A percentile compares a stretch with the other conserved stretches of the same genome.
Evolutionary conservation across 768 basidiomycete species (phyloP).

Genomic region (Mrakia gelida): DNA sequence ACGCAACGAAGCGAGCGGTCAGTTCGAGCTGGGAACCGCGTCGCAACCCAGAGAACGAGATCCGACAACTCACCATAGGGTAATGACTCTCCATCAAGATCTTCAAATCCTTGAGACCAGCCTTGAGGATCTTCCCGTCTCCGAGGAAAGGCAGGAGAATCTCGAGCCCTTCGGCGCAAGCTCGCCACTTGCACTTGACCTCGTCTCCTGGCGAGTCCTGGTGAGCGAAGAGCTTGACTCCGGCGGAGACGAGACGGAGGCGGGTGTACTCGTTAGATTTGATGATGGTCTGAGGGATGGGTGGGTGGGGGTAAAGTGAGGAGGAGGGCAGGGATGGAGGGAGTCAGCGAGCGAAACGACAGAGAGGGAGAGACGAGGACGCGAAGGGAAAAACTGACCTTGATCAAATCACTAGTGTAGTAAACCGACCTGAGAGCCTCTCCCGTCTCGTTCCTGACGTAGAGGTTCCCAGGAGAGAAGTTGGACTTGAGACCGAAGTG

Average conservation of each 20-base stretch:
- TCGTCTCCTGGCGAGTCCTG: slow-evolving; percentile 61
- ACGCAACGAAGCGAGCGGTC: not conserved
- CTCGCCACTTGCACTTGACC: slow-evolving; percentile 48
- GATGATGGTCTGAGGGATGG: slow-evolving; percentile 56
- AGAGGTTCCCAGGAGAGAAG: slow-evolving; percentile 72
- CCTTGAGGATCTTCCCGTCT: slow-evolving; percentile 58
- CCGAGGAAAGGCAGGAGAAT: slow-evolving; percentile 78
- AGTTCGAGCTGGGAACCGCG: not conserved
- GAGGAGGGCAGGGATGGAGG: not conserved
- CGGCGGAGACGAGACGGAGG: slow-evolving; percentile 83
- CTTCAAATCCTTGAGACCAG: slow-evolving; percentile 57
- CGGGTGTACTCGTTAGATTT: slow-evolving; percentile 74
- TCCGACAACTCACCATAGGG: slow-evolving; percentile 51
- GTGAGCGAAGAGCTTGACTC: slow-evolving; percentile 85
- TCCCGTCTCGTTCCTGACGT: slow-evolving; percentile 72
- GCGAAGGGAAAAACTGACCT: slow-evolving; percentile 42
- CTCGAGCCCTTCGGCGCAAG: slow-evolving; percentile 78
- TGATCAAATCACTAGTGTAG: slow-evolving; percentile 78
- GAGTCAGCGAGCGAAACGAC: not conserved
- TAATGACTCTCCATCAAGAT: slow-evolving; percentile 73
- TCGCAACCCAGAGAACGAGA: not conserved
- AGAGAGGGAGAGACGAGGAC: not conserved
- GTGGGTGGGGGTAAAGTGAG: not conserved
- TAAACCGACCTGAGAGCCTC: slow-evolving; percentile 67
- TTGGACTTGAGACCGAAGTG: slow-evolving; percentile 62